Evolutionary conservation across 169 alveolate species (phyloP).

Genomic region (Condylostoma magnum): DNA sequence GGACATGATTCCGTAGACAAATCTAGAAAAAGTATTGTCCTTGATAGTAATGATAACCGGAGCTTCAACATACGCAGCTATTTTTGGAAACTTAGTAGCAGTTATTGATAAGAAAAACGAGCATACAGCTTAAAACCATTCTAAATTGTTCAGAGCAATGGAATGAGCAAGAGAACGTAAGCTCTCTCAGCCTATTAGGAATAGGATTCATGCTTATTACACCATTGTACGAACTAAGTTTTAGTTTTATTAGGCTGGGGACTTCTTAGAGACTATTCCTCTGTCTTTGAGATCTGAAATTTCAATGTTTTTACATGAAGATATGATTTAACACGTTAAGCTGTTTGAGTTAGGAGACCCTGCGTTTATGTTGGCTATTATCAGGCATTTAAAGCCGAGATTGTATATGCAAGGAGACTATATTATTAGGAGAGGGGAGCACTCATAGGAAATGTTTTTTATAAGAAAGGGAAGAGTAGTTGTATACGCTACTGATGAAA

Average conservation of each 20-base stretch:
- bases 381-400: conserved; percentile 34
- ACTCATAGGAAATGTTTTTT: conserved; percentile 46
- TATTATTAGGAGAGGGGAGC: conserved; percentile 39
- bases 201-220: conserved; percentile 35
- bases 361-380: conserved; percentile 40
- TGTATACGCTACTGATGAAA: conserved; percentile 42
- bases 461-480: conserved; percentile 43
- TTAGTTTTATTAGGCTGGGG: conserved; percentile 15
- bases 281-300: conserved; percentile 38
- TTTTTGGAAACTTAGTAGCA: conserved; percentile 43
- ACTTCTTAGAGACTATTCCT: conserved; percentile 45
- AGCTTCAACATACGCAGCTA: conserved; percentile 45
- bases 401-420: conserved; percentile 32
- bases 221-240: conserved; percentile 31
- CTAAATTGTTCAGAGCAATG: conserved; percentile 36
- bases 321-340: conserved; percentile 41
- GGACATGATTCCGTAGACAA: conserved; percentile 31
- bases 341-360: conserved; percentile 56
- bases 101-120: conserved; percentile 34
- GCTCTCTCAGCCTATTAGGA: conserved; percentile 22
- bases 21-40: conserved; percentile 35
- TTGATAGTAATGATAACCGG: conserved; percentile 49
- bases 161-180: conserved; percentile 29
- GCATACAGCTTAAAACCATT: conserved; percentile 23
- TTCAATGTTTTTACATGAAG: conserved; percentile 37